These are phyloP conservation scores for Abortiporus biennis DNA, from an alignment of 1,284 basidiomycete species.

Conservation along the genomic window DNA sequence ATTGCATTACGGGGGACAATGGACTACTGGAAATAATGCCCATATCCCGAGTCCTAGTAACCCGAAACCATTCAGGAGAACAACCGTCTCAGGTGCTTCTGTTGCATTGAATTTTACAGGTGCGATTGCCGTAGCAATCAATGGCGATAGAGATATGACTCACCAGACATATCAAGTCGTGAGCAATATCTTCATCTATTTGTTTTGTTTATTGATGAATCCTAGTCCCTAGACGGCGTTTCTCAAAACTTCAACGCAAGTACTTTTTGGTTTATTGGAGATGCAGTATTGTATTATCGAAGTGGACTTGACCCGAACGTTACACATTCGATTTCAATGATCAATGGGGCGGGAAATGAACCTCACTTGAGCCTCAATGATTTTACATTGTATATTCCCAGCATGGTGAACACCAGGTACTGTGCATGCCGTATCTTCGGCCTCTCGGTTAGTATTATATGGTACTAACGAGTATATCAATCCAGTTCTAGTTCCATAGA, in stretches of 20 bases:
- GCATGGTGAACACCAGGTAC: no score
- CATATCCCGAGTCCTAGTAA: not conserved
- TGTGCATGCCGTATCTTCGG: no score
- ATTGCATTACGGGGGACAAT: not conserved
- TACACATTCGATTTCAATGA: slow-evolving; percentile 15
- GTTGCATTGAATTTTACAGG: not conserved
- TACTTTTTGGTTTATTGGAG: slow-evolving; percentile 26
- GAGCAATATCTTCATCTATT: no score
- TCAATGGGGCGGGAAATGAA: not conserved
- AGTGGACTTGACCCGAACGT: slow-evolving; percentile 26
- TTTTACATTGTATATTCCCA: not conserved
- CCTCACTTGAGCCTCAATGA: not conserved
- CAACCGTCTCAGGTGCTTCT: not conserved
- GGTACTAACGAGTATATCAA: no score
- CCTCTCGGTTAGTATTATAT: no score
- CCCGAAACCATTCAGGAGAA: not conserved
- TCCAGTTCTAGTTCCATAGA: no score
- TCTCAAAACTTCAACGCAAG: slow-evolving; percentile 22
- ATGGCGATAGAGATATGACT: slow-evolving; percentile 12
- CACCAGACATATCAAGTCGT: slow-evolving; percentile 23
- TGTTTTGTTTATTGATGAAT: no score
- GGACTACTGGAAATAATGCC: not conserved
- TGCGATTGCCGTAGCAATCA: not conserved
- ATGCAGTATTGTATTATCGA: slow-evolving; percentile 27
- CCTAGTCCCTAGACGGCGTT: slow-evolving; percentile 26